A percentile compares a stretch with the other conserved stretches of the same genome.
phyloP scores from a whole-genome alignment of 2,329 filamentous ascomycete species.

The Diaporthe sp. region DNA sequence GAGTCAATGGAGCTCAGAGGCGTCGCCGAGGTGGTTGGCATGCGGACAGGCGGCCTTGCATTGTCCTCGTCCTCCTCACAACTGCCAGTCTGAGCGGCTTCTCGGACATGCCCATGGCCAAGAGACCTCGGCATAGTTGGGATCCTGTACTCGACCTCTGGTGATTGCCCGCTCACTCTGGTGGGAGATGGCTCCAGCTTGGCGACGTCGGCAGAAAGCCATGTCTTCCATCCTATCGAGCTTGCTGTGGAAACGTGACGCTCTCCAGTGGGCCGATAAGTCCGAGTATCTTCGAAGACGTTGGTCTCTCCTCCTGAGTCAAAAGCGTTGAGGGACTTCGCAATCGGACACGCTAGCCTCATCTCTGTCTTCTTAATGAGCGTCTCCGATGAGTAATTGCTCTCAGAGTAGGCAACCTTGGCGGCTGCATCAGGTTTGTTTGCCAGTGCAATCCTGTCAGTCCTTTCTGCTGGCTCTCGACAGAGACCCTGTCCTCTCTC shows the following conservation, averaged over 20 bases:
- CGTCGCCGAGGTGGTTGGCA: slow-evolving; percentile 42
- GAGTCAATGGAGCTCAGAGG: slow-evolving; percentile 44
- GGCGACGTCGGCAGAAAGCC: slow-evolving; percentile 55
- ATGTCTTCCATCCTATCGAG: slow-evolving; percentile 61
- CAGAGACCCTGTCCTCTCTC: slow-evolving; percentile 43
- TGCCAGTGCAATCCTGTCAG: slow-evolving; percentile 10
- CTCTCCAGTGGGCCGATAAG: slow-evolving; percentile 49
- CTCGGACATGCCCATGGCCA: slow-evolving; percentile 52
- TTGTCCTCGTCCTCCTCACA: slow-evolving; percentile 47
- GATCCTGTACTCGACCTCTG: slow-evolving; percentile 46
- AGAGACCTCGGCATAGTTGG: slow-evolving; percentile 46
- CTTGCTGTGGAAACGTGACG: slow-evolving; percentile 59
- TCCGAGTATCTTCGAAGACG: slow-evolving; percentile 47
- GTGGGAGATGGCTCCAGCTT: slow-evolving; percentile 50
- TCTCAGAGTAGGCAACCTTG: slow-evolving; percentile 60
- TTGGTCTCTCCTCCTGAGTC: slow-evolving; percentile 44
- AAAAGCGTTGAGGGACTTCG: not conserved
- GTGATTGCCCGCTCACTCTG: slow-evolving; percentile 46
- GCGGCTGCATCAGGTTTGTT: slow-evolving; percentile 52
- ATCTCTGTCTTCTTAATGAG: slow-evolving; percentile 41
- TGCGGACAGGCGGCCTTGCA: slow-evolving; percentile 40
- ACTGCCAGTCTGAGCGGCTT: slow-evolving; percentile 53
- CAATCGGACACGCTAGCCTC: slow-evolving; percentile 32
- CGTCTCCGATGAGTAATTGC: slow-evolving; percentile 61
- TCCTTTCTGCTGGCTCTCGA: slow-evolving; percentile 16